Conservation (phyloP, 345 rosid genomes). For the Pistacia atlantica region DNA sequence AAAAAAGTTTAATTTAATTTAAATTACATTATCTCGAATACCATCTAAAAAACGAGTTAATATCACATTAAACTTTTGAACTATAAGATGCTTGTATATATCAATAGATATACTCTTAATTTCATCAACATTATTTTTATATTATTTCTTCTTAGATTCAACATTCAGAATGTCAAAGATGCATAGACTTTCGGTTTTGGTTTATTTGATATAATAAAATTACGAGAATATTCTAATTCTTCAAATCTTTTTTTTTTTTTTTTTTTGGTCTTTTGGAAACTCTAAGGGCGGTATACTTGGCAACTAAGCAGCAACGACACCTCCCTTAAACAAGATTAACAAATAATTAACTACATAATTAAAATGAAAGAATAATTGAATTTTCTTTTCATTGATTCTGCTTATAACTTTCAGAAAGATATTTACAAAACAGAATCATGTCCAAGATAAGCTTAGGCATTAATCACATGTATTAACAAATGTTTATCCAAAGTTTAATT, state of each 20-base stretch:
- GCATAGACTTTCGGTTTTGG: neutral
- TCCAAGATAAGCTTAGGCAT: neutral
- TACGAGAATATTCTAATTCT: neutral
- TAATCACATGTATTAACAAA: neutral
- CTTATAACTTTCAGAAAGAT: neutral
- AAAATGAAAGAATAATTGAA: neutral
- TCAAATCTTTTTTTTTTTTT: neutral
- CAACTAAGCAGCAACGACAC: too few species aligned
- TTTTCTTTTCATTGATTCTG: neutral
- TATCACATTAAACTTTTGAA: too few species aligned
- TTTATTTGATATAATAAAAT: neutral
- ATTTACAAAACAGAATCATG: neutral
- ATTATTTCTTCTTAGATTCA: too few species aligned
- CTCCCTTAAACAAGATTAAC: too few species aligned
- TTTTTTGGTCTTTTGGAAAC: neutral
- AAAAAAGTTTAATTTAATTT: too few species aligned
- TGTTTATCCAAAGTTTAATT: neutral
- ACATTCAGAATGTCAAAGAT: constrained; percentile 9
- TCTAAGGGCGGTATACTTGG: neutral
- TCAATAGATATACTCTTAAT: too few species aligned
- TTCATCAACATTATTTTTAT: too few species aligned
- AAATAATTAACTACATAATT: too few species aligned
- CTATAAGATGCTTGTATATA: too few species aligned
- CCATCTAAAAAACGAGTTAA: too few species aligned
- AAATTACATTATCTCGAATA: too few species aligned